Evolutionary conservation across 2,329 filamentous ascomycete species (phyloP), one percentile per base, ranked within the genome.

Genomic region (Colletotrichum sp.): DNA sequence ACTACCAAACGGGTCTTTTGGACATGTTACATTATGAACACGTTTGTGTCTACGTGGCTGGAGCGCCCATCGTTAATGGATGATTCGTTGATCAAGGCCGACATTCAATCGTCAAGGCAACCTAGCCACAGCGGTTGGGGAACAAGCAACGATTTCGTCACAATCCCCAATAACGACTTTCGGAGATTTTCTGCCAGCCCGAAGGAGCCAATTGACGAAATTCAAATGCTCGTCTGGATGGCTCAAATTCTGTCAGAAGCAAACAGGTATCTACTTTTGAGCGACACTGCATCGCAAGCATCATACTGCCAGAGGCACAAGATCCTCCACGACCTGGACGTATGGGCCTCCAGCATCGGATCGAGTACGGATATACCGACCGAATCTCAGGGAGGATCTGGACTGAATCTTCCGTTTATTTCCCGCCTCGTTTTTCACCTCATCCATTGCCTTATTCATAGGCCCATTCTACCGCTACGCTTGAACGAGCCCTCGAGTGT

Each of bases 361-460:
- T 55, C 36, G 15, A 57, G 28, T 16, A 24, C 49, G 4, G 55
- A 72, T 7, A 3, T 30, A 8, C 55, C 36, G n/a, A 26, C 36
- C 5, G 62, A 75, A 10, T 15, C 24, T 15, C 15, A n/a, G 3
- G 52, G 62, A 9, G 68, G 63, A 12, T 8, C 55, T 6, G 30
- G 44, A 18, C 8, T 36, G 7, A 72, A 72, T 16, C 13, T 16
- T 1, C 6, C 59, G 15, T 44, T 75, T 24, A 24, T 72, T 6
- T 72, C 63, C 18, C 68, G 63, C 5, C 16, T 72, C 2, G 36
- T 63, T 26, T 62, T 72, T 30, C 72, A 75, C 55, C 63, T 75
- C 34, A 44, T 75, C 9, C 69, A 75, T 21, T 72, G 68, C 18
- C 68, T 75, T n/a, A 72, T 75, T 18, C 64, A 75, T n/a, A 69